phyloP scores from a whole-genome alignment of 768 basidiomycete genomes.

The Termitomyces sp. region DNA sequence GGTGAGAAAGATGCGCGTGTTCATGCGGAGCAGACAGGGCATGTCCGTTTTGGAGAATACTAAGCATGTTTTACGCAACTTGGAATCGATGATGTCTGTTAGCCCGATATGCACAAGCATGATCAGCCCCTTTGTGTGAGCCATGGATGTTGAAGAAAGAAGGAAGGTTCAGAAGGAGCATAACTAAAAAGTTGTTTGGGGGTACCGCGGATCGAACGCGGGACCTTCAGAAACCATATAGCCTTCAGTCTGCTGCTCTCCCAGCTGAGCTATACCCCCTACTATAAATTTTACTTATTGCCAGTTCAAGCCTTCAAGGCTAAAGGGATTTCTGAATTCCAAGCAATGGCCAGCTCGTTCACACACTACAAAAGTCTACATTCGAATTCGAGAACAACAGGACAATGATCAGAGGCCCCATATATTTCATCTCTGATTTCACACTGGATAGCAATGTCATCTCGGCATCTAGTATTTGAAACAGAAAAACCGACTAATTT shows the following conservation, averaged over 20 bases:
- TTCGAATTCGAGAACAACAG: constrained; percentile 60
- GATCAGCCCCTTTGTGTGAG: no score
- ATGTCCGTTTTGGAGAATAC: constrained; percentile 81
- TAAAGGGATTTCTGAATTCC: no score
- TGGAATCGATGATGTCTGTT: no score
- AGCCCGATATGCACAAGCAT: no score
- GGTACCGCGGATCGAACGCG: constrained; percentile 74
- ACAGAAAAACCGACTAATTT: constrained; percentile 40
- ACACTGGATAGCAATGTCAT: constrained; percentile 37
- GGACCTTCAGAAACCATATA: no score
- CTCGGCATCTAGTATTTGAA: neutral
- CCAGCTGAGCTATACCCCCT: constrained; percentile 64
- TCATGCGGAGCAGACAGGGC: constrained; percentile 86
- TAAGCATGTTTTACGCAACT: constrained; percentile 17
- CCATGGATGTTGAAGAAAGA: no score
- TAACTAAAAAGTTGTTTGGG: constrained; percentile 33
- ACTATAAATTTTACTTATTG: no score
- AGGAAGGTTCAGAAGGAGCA: no score
- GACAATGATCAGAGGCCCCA: constrained; percentile 84
- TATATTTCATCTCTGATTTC: constrained; percentile 84
- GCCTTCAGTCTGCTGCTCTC: constrained; percentile 63
- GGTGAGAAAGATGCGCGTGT: constrained; percentile 91
- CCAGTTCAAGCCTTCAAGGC: no score
- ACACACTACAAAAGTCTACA: neutral
- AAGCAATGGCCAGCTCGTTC: no score